phyloP scores from a whole-genome alignment of 345 rosid species.

The Psidium guajava region DNA sequence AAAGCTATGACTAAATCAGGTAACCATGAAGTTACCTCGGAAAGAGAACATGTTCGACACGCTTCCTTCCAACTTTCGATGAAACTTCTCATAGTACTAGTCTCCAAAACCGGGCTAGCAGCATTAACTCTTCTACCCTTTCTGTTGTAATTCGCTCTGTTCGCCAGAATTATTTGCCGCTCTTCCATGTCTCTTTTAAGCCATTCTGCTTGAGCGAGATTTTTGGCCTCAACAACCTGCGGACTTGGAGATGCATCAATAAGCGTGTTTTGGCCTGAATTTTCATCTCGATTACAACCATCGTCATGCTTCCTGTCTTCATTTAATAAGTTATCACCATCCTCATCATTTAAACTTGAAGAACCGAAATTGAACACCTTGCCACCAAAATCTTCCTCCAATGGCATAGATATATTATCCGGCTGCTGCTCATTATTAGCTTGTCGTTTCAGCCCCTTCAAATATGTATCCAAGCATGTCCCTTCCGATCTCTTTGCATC shows the following conservation, averaged over 20 bases:
- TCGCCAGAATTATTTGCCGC: slow-evolving; percentile 9
- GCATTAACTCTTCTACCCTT: slow-evolving; percentile 9
- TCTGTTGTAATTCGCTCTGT: slow-evolving; percentile 11
- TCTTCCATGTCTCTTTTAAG: slow-evolving; percentile 20
- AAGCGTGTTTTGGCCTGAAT: slow-evolving; percentile 2
- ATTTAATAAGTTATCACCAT: slow-evolving; percentile 15
- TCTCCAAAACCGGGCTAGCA: slow-evolving; percentile 23
- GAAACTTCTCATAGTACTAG: slow-evolving; percentile 35
- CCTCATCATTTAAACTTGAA: slow-evolving; percentile 64
- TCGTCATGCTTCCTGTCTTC: slow-evolving; percentile 13
- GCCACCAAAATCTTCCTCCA: slow-evolving; percentile 37
- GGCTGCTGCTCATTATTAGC: no score
- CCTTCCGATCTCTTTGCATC: slow-evolving; percentile 1
- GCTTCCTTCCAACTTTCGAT: slow-evolving; percentile 68
- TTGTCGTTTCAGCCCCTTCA: neutral
- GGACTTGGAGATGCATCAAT: neutral
- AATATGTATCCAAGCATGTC: neutral
- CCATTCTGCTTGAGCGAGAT: slow-evolving; percentile 23
- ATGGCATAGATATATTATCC: no score
- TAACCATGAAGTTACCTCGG: slow-evolving; percentile 31
- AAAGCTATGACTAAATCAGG: neutral
- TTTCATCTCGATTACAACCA: neutral
- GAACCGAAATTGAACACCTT: slow-evolving; percentile 50
- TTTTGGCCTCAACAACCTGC: slow-evolving; percentile 28
- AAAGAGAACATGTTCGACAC: slow-evolving; percentile 35